Evolutionary conservation across 2,329 filamentous ascomycete species (phyloP).

Genomic region (Penicillium paneum): DNA sequence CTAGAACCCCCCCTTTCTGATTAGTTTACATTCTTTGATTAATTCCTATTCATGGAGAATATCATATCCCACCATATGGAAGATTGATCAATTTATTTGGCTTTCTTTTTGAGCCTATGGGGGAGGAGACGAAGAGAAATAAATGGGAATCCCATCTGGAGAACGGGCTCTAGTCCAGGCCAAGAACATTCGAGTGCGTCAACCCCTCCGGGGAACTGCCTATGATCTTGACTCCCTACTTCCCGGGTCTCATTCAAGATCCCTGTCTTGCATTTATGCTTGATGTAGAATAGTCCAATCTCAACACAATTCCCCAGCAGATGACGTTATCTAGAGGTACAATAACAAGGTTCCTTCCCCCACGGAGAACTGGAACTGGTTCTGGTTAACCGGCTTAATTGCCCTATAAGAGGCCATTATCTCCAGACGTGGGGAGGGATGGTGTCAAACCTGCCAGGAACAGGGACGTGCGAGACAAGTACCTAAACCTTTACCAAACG

Average conservation of each 20-base stretch:
- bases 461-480: constrained; percentile 18
- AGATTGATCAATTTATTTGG: constrained; percentile 11
- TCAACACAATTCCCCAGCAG: constrained; percentile 1
- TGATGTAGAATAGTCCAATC: background rate
- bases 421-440: background rate
- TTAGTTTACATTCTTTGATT: constrained; percentile 11
- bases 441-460: constrained; percentile 17
- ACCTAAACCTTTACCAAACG: background rate
- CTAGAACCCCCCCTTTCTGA: constrained; percentile 22
- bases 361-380: constrained; percentile 13
- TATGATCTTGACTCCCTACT: constrained; percentile 5
- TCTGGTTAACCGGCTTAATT: background rate
- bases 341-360: background rate
- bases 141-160: constrained; percentile 2
- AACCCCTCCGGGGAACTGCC: constrained; percentile 1
- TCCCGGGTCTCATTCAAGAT: constrained; percentile 4
- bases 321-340: constrained; percentile 17
- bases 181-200: constrained; percentile 21
- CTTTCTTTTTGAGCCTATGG: background rate
- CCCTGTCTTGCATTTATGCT: background rate
- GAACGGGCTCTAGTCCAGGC: constrained; percentile 18
- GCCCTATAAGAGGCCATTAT: constrained; percentile 9
- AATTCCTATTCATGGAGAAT: constrained; percentile 25
- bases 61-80: constrained; percentile 13
- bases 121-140: background rate